Percentiles rank a stretch among this genome's conserved stretches.
These are phyloP conservation scores for Cruciata laevipes DNA, from an alignment of 257 asterid species.

Conservation along the genomic window DNA sequence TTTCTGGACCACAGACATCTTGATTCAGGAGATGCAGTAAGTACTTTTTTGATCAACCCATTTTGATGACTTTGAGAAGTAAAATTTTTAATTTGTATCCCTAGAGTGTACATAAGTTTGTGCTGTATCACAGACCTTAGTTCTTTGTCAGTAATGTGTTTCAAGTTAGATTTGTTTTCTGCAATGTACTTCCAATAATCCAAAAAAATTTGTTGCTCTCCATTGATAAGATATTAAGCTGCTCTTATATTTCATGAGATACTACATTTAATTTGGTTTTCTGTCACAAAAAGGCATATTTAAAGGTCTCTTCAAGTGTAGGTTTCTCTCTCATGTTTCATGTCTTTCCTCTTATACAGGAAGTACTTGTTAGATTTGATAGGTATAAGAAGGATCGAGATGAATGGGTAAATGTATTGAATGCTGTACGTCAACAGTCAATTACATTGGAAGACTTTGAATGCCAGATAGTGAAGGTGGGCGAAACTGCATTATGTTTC, in stretches of 20 bases:
- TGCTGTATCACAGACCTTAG: no score
- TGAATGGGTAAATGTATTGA: conserved; percentile 68
- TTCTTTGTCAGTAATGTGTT: no score
- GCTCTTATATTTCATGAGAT: no score
- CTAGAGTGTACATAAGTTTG: not conserved
- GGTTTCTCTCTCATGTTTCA: conserved; percentile 7
- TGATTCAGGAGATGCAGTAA: conserved; percentile 65
- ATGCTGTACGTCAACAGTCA: conserved; percentile 67
- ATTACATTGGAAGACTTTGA: conserved; percentile 71
- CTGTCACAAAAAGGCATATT: no score
- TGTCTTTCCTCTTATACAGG: conserved; percentile 41
- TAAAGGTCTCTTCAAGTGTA: not conserved
- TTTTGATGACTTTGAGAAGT: not conserved
- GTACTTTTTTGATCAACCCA: conserved; percentile 22
- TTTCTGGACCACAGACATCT: conserved; percentile 66
- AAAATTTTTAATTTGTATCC: not conserved
- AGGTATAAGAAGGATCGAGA: conserved; percentile 80
- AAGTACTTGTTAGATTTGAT: conserved; percentile 64
- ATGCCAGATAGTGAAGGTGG: conserved; percentile 60
- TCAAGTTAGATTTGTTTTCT: no score
- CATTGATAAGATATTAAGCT: not conserved
- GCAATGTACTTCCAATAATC: not conserved
- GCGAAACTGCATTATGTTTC: conserved; percentile 78
- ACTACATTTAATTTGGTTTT: no score
- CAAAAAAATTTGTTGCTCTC: no score